Evolutionary conservation across 2,329 filamentous ascomycete genomes (phyloP).

Genomic region (Fusarium luffae): DNA sequence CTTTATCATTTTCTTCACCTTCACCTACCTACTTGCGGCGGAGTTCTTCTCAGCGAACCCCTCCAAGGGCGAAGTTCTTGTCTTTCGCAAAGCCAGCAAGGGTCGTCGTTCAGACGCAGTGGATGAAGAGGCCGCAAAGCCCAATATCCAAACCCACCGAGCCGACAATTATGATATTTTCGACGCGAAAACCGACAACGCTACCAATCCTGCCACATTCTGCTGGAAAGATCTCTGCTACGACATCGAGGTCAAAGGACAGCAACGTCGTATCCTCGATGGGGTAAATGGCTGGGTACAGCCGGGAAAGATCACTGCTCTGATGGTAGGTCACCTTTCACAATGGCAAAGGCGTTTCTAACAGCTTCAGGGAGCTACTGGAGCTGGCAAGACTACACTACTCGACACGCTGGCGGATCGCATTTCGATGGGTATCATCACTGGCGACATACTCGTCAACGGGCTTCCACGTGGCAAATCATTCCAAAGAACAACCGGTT

Average conservation of each 20-base stretch:
- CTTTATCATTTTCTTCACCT: constrained; percentile 31
- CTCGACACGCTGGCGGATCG: constrained; percentile 84
- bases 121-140: not conserved
- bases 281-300: constrained; percentile 78
- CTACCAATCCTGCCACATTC: constrained; percentile 57
- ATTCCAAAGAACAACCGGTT: constrained; percentile 88
- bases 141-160: not conserved
- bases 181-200: not conserved
- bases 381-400: constrained; percentile 88
- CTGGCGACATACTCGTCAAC: constrained; percentile 76
- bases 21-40: constrained; percentile 12
- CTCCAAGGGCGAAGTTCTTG: constrained; percentile 34
- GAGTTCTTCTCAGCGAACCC: constrained; percentile 19
- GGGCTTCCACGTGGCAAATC: constrained; percentile 74
- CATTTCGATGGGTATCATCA: constrained; percentile 86
- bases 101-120: accelerated
- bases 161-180: accelerated
- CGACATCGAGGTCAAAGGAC: constrained; percentile 74
- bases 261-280: constrained; percentile 71
- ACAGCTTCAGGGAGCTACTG: constrained; percentile 65
- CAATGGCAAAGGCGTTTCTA: constrained; percentile 50
- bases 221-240: constrained; percentile 78
- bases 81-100: constrained; percentile 65
- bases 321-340: constrained; percentile 68
- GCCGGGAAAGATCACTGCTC: constrained; percentile 74